Evolutionary conservation across 495 filamentous ascomycete genomes (phyloP).

Genomic region (Daldinia loculata): DNA sequence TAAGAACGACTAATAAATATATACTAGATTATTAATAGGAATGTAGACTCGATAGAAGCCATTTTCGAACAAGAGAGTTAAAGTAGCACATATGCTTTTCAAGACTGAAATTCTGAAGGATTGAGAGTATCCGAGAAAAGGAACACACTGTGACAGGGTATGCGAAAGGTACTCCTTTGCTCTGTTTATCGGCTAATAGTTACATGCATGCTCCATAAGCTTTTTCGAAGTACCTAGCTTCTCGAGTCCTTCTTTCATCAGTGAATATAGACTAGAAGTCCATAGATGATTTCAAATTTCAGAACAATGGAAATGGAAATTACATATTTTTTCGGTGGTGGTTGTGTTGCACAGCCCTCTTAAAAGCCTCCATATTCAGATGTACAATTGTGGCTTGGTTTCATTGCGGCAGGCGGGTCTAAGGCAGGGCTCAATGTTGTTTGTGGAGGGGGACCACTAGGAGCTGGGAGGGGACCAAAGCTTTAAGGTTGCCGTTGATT

Average conservation of each 20-base stretch:
- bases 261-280: neutral
- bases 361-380: slow-evolving; percentile 20
- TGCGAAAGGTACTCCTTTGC: neutral
- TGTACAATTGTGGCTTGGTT: slow-evolving; percentile 26
- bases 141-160: slow-evolving; percentile 36
- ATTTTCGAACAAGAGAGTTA: neutral
- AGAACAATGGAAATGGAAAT: neutral
- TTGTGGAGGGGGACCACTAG: neutral
- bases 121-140: slow-evolving; percentile 13
- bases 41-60: neutral
- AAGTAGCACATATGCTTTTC: slow-evolving; percentile 2
- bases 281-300: neutral
- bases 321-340: neutral
- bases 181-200: slow-evolving; percentile 2
- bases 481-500: slow-evolving; percentile 6
- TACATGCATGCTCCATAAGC: neutral
- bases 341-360: slow-evolving; percentile 22
- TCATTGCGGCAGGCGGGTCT: neutral
- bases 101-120: slow-evolving; percentile 20
- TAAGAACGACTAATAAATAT: neutral
- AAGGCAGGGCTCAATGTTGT: neutral
- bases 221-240: neutral
- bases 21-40: neutral
- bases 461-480: neutral
- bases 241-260: neutral